Conservation (phyloP, 1,284 basidiomycete species). For the Takashimella koratensis region DNA sequence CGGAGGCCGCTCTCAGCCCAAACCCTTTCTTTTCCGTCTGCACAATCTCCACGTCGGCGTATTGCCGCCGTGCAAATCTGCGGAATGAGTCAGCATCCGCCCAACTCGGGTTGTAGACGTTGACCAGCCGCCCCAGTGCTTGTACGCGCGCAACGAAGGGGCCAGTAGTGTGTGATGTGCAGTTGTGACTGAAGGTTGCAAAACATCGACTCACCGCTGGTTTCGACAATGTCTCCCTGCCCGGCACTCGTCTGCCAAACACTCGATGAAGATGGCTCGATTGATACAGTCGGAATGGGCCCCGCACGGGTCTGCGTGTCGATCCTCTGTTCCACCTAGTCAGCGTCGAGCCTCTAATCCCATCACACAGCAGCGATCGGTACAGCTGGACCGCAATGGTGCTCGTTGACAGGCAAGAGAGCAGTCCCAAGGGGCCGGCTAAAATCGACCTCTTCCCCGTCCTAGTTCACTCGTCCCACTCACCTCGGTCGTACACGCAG, state of each 20-base stretch:
- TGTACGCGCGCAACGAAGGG: too few species aligned
- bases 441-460: slow-evolving; percentile 14
- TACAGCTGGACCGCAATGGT: too few species aligned
- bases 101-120: too few species aligned
- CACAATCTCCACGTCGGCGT: slow-evolving; percentile 85
- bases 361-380: too few species aligned
- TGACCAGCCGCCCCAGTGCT: too few species aligned
- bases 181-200: too few species aligned
- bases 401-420: background rate
- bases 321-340: slow-evolving; percentile 42
- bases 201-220: slow-evolving; percentile 68
- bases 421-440: slow-evolving; percentile 52
- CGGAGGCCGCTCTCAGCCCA: slow-evolving; percentile 72
- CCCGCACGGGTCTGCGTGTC: slow-evolving; percentile 74
- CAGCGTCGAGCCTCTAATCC: slow-evolving; percentile 9
- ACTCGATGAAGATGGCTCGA: slow-evolving; percentile 94
- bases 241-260: slow-evolving; percentile 79
- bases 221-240: slow-evolving; percentile 82
- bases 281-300: slow-evolving; percentile 93
- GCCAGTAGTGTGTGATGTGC: too few species aligned
- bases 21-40: slow-evolving; percentile 94
- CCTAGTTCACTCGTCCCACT: slow-evolving; percentile 44
- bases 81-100: slow-evolving; percentile 6
- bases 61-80: slow-evolving; percentile 82
- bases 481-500: slow-evolving; percentile 76